Percentiles rank a stretch among this genome's conserved stretches.
phyloP scores from a whole-genome alignment of 2,329 filamentous ascomycete genomes.

The Aspergillus pseudoterreus region DNA sequence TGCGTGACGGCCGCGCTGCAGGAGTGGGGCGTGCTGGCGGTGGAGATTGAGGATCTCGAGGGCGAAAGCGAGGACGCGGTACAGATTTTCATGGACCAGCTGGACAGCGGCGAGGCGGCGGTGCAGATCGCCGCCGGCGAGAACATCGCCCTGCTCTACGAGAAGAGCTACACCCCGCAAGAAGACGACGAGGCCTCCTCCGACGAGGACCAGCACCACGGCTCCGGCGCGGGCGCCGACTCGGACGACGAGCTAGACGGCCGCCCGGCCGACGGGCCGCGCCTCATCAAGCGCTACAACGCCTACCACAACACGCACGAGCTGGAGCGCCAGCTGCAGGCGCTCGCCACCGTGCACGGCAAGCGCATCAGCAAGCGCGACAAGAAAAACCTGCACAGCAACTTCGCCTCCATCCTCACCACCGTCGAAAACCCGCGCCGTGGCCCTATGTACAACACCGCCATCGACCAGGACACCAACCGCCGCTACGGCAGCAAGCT shows the following conservation, averaged over 20 bases:
- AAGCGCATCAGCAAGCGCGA: slow-evolving; percentile 64
- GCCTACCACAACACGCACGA: slow-evolving; percentile 63
- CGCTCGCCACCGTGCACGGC: slow-evolving; percentile 58
- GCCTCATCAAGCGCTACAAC: slow-evolving; percentile 61
- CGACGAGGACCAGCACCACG: slow-evolving; percentile 23
- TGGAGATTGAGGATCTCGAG: slow-evolving; percentile 70
- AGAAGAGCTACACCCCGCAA: slow-evolving; percentile 61
- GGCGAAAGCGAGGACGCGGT: slow-evolving; percentile 67
- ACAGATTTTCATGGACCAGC: slow-evolving; percentile 79
- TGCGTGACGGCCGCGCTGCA: slow-evolving; percentile 72
- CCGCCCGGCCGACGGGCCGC: slow-evolving; percentile 37
- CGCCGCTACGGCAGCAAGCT: slow-evolving; percentile 60
- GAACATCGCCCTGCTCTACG: slow-evolving; percentile 79
- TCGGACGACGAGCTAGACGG: slow-evolving; percentile 9
- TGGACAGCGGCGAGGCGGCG: slow-evolving; percentile 67
- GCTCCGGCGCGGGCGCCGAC: slow-evolving; percentile 43
- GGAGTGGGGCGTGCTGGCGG: slow-evolving; percentile 77
- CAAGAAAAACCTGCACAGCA: slow-evolving; percentile 62
- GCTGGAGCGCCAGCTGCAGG: slow-evolving; percentile 56
- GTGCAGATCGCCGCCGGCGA: slow-evolving; percentile 76
- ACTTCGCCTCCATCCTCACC: slow-evolving; percentile 63
- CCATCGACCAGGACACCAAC: slow-evolving; percentile 58
- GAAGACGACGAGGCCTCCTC: slow-evolving; percentile 57
- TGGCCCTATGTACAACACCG: slow-evolving; percentile 64
- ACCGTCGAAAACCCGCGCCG: slow-evolving; percentile 64